Percentiles rank a stretch among this genome's conserved stretches.
These are phyloP conservation scores for Lolium multiflorum DNA, from an alignment of 176 grass and related monocot genomes.

Conservation along the genomic window DNA sequence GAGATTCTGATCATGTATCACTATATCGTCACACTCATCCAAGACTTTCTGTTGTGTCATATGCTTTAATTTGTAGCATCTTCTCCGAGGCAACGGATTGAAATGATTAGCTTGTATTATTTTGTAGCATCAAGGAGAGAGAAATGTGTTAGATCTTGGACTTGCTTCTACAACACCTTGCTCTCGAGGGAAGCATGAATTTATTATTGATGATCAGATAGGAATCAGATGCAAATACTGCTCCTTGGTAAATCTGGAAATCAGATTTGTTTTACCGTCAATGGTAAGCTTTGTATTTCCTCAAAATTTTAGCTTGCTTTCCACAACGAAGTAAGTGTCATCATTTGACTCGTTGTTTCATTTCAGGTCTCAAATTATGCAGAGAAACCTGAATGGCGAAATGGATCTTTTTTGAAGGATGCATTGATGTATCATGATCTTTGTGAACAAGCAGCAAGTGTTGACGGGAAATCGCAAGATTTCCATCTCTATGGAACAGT, in stretches of 20 bases:
- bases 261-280: conserved; percentile 61
- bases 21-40: background rate
- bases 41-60: background rate
- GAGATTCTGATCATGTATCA: too few species aligned
- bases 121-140: conserved; percentile 49
- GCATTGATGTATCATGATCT: conserved; percentile 57
- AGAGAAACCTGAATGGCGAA: conserved; percentile 54
- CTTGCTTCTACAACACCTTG: conserved; percentile 44
- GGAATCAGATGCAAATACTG: conserved; percentile 77
- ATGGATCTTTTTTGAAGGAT: conserved; percentile 45
- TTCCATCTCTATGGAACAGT: conserved; percentile 62
- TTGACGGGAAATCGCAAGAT: conserved; percentile 42
- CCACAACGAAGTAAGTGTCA: background rate
- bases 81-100: conserved; percentile 22
- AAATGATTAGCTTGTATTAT: conserved; percentile 39
- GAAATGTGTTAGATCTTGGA: conserved; percentile 39
- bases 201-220: conserved; percentile 67
- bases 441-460: conserved; percentile 49
- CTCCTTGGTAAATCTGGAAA: conserved; percentile 65
- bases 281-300: conserved; percentile 55
- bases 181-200: conserved; percentile 65
- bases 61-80: conserved; percentile 22
- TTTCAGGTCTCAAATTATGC: conserved; percentile 54
- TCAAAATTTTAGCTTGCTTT: conserved; percentile 4
- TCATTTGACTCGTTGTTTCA: conserved; percentile 34